Percentiles rank a stretch among this genome's conserved stretches.
Conservation (phyloP, 345 rosid genomes). For the Physaria fendleri region DNA sequence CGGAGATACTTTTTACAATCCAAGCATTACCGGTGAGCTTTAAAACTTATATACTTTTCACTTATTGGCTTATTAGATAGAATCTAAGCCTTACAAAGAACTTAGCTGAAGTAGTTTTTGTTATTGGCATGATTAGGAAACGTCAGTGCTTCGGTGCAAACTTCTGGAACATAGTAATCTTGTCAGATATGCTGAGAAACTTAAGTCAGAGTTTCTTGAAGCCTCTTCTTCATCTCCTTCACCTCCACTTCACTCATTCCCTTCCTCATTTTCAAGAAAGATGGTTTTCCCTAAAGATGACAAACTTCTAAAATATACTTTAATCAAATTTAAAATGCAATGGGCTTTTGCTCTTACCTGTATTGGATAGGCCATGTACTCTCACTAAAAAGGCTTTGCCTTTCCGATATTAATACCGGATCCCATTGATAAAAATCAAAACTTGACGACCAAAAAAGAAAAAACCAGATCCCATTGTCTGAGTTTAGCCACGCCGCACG, state of each 20-base stretch:
- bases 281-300: no score
- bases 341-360: no score
- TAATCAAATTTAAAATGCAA: no score
- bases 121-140: constrained; percentile 41
- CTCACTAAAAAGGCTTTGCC: no score
- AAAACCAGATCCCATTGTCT: no score
- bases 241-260: constrained; percentile 38
- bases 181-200: constrained; percentile 61
- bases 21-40: constrained; percentile 80
- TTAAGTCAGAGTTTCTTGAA: constrained; percentile 52
- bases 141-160: constrained; percentile 51
- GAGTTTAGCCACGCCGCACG: no score
- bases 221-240: constrained; percentile 49
- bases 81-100: background rate
- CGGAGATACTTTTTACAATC: constrained; percentile 61
- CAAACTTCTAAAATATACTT: no score
- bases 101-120: background rate
- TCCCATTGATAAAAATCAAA: no score
- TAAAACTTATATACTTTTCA: background rate
- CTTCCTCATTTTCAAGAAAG: constrained; percentile 51
- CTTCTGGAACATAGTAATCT: constrained; percentile 61
- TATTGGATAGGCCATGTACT: no score
- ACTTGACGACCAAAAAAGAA: no score
- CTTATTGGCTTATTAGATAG: background rate
- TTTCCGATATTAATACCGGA: no score